Base-by-base conservation (phyloP, 345 rosid species). In the Arabidopsis suecica region DNA sequence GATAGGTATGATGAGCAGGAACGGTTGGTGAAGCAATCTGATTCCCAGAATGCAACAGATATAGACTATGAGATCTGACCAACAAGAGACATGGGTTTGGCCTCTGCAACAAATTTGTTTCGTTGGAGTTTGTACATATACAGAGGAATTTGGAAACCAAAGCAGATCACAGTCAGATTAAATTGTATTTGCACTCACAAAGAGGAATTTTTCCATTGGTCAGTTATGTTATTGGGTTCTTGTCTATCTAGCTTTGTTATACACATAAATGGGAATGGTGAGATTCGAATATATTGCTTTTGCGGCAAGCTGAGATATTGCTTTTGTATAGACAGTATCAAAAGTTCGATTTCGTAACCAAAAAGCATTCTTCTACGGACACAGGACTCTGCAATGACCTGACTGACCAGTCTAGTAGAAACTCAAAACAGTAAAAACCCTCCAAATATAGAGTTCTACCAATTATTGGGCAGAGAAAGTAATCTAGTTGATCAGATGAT, bases 1-100 rank as follows among this genome's bases (percentile, higher is more conserved):
- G 98, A 94, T 76, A 86, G 78, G 74, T 92, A 90, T 38, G 89
- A 94, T 49, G 97, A 94, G 81, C 88, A 85, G 64, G 91, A 75
- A 45, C 76, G 49, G 76, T 88, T 91, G 1, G 84, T 90, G 16
- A 88, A 83, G 86, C 84, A 16, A 16, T 92, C 99, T 4, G 81
- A 77, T 49, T 79, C 85, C 2, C 97, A 87, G 78, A 90, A 94
- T 75, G 50, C 79, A 55, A 88, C 99, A 5, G 99, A 94, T 76
- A 87, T 94, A 61, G 97, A 94, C 79, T 92, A 91, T 50, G 88
- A 89, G 61, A 73, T 79, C 14, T 78, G 56, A 76, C 47, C 8
- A 72, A 68, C 14, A 20, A 68, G 49, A 51, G 5, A 42, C 61
- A 63, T 47, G 48, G 28, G 32, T 62, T 61, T 38, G n/a, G 61